A percentile compares a stretch with the other conserved stretches of the same genome.
These are phyloP conservation scores for Botrytis fragariae DNA, from an alignment of 2,329 filamentous ascomycete species.

Conservation along the genomic window DNA sequence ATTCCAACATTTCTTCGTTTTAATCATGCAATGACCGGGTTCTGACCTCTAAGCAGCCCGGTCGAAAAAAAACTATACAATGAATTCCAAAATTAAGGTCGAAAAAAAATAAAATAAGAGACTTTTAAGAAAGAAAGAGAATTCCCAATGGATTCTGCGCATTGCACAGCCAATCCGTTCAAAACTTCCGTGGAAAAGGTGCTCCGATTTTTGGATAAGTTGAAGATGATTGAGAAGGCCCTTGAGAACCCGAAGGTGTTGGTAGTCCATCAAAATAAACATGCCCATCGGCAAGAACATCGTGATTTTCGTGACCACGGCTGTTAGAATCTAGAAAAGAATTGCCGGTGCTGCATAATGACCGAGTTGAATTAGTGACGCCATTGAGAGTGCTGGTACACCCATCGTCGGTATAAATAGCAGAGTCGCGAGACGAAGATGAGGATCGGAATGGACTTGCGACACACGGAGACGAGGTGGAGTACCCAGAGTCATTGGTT, in stretches of 20 bases:
- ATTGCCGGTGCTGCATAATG: background rate
- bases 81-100: background rate
- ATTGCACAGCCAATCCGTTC: background rate
- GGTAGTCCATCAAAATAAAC: background rate
- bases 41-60: background rate
- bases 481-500: constrained; percentile 13
- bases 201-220: background rate
- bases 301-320: background rate
- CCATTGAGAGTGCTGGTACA: background rate
- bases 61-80: constrained; percentile 3
- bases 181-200: background rate
- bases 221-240: background rate
- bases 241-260: background rate
- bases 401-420: background rate
- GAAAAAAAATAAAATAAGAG: background rate
- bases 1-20: constrained; percentile 5
- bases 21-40: background rate
- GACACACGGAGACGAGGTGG: background rate
- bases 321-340: background rate
- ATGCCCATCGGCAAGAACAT: background rate
- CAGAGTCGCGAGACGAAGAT: constrained; percentile 12
- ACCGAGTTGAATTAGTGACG: background rate
- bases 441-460: background rate
- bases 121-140: background rate
- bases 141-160: background rate